Percentiles rank a stretch among this genome's conserved stretches.
Evolutionary conservation across 176 grass and related monocot species (phyloP).

Genomic region (Lolium multiflorum): DNA sequence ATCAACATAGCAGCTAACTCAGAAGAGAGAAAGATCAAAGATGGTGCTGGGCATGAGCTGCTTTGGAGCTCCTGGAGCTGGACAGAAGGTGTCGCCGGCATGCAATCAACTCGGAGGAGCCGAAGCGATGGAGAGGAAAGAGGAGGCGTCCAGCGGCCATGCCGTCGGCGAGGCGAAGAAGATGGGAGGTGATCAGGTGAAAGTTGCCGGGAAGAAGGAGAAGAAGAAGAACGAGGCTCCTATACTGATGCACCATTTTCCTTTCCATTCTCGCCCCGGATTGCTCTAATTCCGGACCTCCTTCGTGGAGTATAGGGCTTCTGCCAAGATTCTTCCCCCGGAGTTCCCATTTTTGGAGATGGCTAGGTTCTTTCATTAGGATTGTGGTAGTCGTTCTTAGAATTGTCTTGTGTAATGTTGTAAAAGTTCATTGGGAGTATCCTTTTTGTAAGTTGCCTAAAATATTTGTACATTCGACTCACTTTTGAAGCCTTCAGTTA

Average conservation of each 20-base stretch:
- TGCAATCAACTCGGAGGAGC: not conserved
- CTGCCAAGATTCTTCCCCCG: not conserved
- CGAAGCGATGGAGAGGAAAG: not conserved
- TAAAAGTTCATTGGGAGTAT: too few species aligned
- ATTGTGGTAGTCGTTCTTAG: not conserved
- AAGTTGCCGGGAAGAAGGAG: not conserved
- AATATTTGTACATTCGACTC: not conserved
- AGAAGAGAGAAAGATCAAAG: not conserved
- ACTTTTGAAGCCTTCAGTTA: not conserved
- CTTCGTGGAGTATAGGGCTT: too few species aligned
- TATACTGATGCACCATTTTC: not conserved
- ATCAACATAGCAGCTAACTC: not conserved
- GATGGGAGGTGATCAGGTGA: not conserved
- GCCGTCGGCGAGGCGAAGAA: not conserved
- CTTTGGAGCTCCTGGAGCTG: not conserved
- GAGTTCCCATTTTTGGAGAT: not conserved
- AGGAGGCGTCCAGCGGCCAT: not conserved
- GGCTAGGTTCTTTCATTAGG: not conserved
- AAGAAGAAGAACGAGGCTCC: not conserved
- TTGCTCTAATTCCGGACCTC: not conserved
- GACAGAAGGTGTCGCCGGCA: slow-evolving; percentile 4
- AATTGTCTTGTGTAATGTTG: too few species aligned
- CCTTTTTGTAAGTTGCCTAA: too few species aligned
- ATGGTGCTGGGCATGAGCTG: slow-evolving; percentile 30
- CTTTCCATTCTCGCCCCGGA: not conserved